phyloP scores from a whole-genome alignment of 208 protist species.

The Crithidia acanthocephali region DNA sequence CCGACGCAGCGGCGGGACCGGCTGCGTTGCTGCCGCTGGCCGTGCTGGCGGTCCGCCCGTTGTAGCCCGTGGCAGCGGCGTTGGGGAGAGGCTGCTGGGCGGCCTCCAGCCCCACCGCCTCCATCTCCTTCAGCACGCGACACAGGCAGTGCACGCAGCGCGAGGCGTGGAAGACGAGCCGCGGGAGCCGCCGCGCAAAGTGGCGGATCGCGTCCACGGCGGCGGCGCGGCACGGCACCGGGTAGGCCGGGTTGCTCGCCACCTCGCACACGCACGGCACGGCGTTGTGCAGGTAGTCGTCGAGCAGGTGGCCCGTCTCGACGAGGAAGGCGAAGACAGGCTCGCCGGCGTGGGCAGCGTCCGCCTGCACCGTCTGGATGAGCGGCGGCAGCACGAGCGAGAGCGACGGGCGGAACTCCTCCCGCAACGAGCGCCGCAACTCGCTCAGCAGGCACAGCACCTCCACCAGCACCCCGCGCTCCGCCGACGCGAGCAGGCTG shows the following conservation, averaged over 20 bases:
- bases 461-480: slow-evolving; percentile 68
- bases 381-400: slow-evolving; percentile 73
- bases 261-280: slow-evolving; percentile 85
- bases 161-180: slow-evolving; percentile 72
- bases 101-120: slow-evolving; percentile 26
- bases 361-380: slow-evolving; percentile 60
- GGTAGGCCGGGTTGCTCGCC: slow-evolving; percentile 58
- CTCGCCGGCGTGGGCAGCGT: slow-evolving; percentile 53
- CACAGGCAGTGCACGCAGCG: slow-evolving; percentile 86
- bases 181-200: slow-evolving; percentile 72
- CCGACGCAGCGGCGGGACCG: not conserved
- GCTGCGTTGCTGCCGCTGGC: not conserved
- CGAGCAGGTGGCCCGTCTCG: slow-evolving; percentile 74
- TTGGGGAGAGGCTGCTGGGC: not conserved
- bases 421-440: slow-evolving; percentile 69
- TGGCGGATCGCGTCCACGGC: slow-evolving; percentile 70
- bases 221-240: slow-evolving; percentile 53
- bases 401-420: slow-evolving; percentile 86
- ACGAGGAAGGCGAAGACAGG: slow-evolving; percentile 82
- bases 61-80: not conserved
- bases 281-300: slow-evolving; percentile 80
- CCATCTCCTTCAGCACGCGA: slow-evolving; percentile 73
- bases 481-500: slow-evolving; percentile 55
- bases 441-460: slow-evolving; percentile 73
- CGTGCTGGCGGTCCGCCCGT: not conserved